These are phyloP conservation scores for Perilla frutescens DNA, from an alignment of 257 asterid species.

Conservation along the genomic window DNA sequence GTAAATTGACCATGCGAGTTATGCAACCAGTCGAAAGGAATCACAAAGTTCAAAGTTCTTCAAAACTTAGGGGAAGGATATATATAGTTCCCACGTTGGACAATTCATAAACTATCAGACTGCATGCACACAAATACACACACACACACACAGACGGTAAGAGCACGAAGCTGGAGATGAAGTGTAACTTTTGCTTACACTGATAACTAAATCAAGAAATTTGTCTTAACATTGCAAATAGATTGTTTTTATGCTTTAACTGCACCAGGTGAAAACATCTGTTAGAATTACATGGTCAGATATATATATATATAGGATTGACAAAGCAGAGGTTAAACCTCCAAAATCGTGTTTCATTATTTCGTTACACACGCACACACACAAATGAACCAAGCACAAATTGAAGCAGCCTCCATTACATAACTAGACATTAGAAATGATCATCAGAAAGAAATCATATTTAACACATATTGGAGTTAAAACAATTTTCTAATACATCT, in stretches of 20 bases:
- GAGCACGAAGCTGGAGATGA: constrained; percentile 15
- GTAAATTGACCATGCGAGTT: constrained; percentile 2
- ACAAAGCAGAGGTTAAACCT: background rate
- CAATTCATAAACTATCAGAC: background rate
- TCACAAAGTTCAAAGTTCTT: background rate
- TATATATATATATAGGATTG: background rate
- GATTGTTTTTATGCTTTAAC: background rate
- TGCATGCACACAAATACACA: background rate
- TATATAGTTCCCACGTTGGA: background rate
- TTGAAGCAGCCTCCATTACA: background rate
- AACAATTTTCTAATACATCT: constrained; percentile 15
- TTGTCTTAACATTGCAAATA: background rate
- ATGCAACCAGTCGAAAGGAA: constrained; percentile 1
- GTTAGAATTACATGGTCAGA: background rate
- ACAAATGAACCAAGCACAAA: background rate
- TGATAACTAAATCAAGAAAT: constrained; percentile 11
- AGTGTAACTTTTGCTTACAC: background rate
- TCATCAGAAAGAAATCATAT: no score
- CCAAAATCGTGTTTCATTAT: constrained; percentile 12
- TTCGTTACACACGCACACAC: background rate
- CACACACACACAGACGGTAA: constrained; percentile 4
- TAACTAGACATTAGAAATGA: background rate
- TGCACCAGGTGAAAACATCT: constrained; percentile 9
- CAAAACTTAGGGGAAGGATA: constrained; percentile 1
- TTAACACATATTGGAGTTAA: background rate